Evolutionary conservation across 73 alveolate genomes (phyloP), one percentile per base, ranked within the genome.

Genomic region (Paramecium pentaurelia): DNA sequence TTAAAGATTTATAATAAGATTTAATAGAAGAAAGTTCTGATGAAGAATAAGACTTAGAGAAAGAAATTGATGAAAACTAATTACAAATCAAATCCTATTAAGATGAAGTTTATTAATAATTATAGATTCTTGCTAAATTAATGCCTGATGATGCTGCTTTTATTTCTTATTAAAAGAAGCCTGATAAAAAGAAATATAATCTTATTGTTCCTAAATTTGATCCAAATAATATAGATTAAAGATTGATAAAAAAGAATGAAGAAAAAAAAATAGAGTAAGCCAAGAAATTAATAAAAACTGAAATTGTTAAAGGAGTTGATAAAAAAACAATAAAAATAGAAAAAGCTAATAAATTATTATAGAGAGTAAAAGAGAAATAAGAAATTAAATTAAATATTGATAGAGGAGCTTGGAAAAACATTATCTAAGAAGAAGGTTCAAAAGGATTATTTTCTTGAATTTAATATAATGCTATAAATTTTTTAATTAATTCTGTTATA

Each of bases 181-280:
- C 37, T 40, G 91, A 80, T 80, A 80, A 80, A 47, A 80, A 80
- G 91, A 80, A 80, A 45, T 80, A 80, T 49, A 49, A 80, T 80
- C 28, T 80, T 8, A 80, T 80, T 44, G 58, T 80, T 20, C 75
- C 71, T 45, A 42, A 49, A 80, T 80, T 80, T 27, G 91, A 80
- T 80, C 91, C 91, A 10, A 42, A 34, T 44, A 80, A 80, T 14
- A 80, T 80, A 9, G 75, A 80, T 49, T 40, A 80, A 80, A 80
- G 47, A 45, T 80, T 80, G 32, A 42, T 80, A 25, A 49, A 32
- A 25, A 80, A 80, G 77, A 80, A 80, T 32, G 71, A 80, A 20
- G 87, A 73, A 11, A 34, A 73, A 25, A 25, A 80, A 80, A 20
- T 44, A 80, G 47, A 80, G 49, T 10, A 42, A 27, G 58, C 49